Conservation (phyloP, 208 protist genomes). For the Plasmodiophora brassicae region DNA sequence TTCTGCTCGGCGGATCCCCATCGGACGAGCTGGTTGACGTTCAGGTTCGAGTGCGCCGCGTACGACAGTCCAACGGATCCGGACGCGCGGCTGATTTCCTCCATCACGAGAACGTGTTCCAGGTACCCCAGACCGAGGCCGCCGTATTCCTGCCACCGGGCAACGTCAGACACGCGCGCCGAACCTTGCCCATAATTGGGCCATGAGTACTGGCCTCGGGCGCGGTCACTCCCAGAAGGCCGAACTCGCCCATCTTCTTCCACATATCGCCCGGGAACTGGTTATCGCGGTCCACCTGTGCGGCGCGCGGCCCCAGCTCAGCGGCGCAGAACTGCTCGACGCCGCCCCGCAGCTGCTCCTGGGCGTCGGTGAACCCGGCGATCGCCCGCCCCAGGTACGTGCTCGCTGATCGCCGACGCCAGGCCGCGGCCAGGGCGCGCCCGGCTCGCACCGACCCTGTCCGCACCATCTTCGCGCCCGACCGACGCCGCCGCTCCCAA, state of each 20-base stretch:
- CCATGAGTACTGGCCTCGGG: slow-evolving; percentile 46
- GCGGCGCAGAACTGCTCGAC: slow-evolving; percentile 54
- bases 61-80: slow-evolving; percentile 71
- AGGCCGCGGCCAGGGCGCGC: no score
- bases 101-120: slow-evolving; percentile 62
- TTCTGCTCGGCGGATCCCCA: slow-evolving; percentile 80
- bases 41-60: slow-evolving; percentile 73
- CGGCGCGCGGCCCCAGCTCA: slow-evolving; percentile 62
- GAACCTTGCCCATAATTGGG: slow-evolving; percentile 36
- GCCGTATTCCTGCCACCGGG: slow-evolving; percentile 15
- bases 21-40: slow-evolving; percentile 71
- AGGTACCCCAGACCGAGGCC: slow-evolving; percentile 58
- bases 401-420: background rate
- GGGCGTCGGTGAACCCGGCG: background rate
- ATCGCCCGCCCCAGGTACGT: background rate
- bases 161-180: background rate
- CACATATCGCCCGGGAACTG: slow-evolving; percentile 71
- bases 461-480: no score
- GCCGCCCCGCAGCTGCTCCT: background rate
- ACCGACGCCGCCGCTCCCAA: no score
- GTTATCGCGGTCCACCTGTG: slow-evolving; percentile 62
- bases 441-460: no score
- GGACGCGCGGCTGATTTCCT: slow-evolving; percentile 60
- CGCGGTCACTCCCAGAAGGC: slow-evolving; percentile 87
- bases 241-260: slow-evolving; percentile 80